Conservation (phyloP, 768 basidiomycete species). For the Ephemerocybe angulata region DNA sequence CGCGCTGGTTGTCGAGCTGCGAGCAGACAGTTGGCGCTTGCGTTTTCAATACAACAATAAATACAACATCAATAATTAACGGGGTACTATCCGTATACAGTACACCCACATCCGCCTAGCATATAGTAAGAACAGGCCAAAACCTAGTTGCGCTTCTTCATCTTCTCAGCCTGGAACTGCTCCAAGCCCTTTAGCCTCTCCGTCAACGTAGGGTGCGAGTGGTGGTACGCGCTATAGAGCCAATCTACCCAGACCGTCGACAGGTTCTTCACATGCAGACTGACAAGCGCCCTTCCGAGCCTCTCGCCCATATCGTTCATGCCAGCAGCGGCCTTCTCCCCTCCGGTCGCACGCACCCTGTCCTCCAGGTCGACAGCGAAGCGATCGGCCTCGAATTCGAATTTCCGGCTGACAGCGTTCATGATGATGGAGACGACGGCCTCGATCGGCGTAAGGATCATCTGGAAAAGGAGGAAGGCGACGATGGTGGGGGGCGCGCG, state of each 20-base stretch:
- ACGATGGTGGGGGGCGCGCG: constrained; percentile 74
- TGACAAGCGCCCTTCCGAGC: constrained; percentile 76
- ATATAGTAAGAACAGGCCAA: no score
- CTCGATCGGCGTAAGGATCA: constrained; percentile 80
- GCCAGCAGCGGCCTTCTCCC: constrained; percentile 4
- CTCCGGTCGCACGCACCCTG: constrained; percentile 40
- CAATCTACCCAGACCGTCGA: constrained; percentile 94
- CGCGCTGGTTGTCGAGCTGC: no score
- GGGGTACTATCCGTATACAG: not conserved
- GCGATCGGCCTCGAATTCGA: constrained; percentile 91
- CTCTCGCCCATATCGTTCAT: constrained; percentile 86
- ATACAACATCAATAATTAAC: not conserved
- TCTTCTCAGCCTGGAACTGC: constrained; percentile 46
- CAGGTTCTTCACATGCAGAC: constrained; percentile 88
- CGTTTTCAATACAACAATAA: no score
- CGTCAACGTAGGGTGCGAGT: constrained; percentile 91
- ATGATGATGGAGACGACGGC: constrained; percentile 66
- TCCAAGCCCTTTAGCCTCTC: constrained; percentile 86
- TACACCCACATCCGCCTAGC: not conserved
- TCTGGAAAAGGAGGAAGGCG: constrained; percentile 87
- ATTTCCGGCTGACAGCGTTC: constrained; percentile 80
- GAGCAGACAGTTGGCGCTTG: no score
- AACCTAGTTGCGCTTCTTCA: constrained; percentile 31
- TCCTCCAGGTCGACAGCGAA: constrained; percentile 77
- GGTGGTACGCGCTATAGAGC: constrained; percentile 94